These are phyloP conservation scores for Casaregolazyma lundiana DNA, from an alignment of 1,139 yeast species.

Conservation along the genomic window DNA sequence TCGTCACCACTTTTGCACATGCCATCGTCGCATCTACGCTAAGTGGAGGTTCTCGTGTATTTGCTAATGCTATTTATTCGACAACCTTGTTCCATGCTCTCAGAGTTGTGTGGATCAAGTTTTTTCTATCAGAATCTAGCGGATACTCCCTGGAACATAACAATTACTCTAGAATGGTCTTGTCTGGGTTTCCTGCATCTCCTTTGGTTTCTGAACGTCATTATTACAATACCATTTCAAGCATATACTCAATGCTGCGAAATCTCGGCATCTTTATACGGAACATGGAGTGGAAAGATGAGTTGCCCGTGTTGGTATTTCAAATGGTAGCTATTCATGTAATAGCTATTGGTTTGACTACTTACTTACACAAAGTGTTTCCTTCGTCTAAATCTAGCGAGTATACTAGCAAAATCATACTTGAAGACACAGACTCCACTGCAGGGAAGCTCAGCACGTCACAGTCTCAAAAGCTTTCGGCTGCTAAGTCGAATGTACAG, in stretches of 20 bases:
- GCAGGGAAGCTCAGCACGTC: not conserved
- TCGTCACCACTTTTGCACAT: slow-evolving; percentile 31
- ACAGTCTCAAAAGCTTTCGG: not conserved
- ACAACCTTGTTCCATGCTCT: slow-evolving; percentile 28
- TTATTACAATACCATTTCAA: slow-evolving; percentile 25
- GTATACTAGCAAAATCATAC: slow-evolving; percentile 10
- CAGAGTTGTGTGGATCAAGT: slow-evolving; percentile 22
- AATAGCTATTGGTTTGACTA: slow-evolving; percentile 26
- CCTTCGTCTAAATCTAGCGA: slow-evolving; percentile 20
- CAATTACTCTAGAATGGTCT: not conserved
- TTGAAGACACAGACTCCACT: slow-evolving; percentile 12
- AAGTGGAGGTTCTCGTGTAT: slow-evolving; percentile 31
- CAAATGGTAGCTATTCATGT: slow-evolving; percentile 31
- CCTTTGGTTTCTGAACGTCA: slow-evolving; percentile 7
- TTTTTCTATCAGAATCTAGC: slow-evolving; percentile 2
- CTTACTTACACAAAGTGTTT: slow-evolving; percentile 26
- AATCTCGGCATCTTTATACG: slow-evolving; percentile 22
- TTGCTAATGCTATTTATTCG: slow-evolving; percentile 32
- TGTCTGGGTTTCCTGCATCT: slow-evolving; percentile 11
- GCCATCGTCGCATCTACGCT: slow-evolving; percentile 34
- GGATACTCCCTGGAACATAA: slow-evolving; percentile 3
- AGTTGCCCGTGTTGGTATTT: slow-evolving; percentile 26
- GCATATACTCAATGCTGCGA: slow-evolving; percentile 23
- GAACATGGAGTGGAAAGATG: slow-evolving; percentile 28
- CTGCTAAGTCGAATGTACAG: slow-evolving; percentile 1